Evolutionary conservation across 495 filamentous ascomycete genomes (phyloP).

Genomic region (Geoglossum glabrum): DNA sequence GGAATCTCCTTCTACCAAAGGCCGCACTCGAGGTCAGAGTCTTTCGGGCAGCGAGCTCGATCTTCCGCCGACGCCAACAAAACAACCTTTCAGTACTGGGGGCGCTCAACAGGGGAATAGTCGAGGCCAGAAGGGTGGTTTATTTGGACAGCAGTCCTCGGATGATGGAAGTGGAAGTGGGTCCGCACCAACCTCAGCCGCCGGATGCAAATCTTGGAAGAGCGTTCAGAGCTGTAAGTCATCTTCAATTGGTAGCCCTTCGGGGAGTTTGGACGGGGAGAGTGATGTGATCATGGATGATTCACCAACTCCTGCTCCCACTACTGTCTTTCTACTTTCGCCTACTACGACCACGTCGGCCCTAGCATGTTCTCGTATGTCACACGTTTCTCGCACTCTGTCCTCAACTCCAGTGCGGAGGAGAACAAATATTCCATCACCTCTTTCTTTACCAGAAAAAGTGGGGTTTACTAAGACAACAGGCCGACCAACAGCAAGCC

Average conservation of each 20-base stretch:
- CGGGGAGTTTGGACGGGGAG: constrained; percentile 11
- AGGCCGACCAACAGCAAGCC: constrained; percentile 27
- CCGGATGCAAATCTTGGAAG: not conserved
- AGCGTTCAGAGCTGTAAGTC: constrained; percentile 17
- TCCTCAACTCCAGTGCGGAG: constrained; percentile 9
- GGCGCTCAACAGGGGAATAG: constrained; percentile 15
- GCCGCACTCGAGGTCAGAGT: constrained; percentile 28
- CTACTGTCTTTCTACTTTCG: constrained; percentile 14
- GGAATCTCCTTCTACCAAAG: constrained; percentile 28
- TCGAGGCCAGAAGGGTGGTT: constrained; percentile 20
- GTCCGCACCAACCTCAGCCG: not conserved
- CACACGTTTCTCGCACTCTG: constrained; percentile 16
- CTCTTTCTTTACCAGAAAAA: constrained; percentile 9
- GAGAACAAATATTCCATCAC: not conserved
- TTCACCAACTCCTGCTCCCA: constrained; percentile 18
- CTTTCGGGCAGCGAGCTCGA: constrained; percentile 48
- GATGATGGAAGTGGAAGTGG: not conserved
- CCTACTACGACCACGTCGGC: constrained; percentile 16
- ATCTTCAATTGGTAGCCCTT: constrained; percentile 10
- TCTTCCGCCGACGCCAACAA: constrained; percentile 82
- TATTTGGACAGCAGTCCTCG: constrained; percentile 19
- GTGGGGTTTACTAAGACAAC: constrained; percentile 25
- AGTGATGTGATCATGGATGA: constrained; percentile 15
- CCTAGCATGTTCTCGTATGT: constrained; percentile 20
- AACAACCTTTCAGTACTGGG: constrained; percentile 30